Evolutionary conservation across 148 eudicot genomes (phyloP), one percentile per base, ranked within the genome.

Genomic region (Fagopyrum tataricum): DNA sequence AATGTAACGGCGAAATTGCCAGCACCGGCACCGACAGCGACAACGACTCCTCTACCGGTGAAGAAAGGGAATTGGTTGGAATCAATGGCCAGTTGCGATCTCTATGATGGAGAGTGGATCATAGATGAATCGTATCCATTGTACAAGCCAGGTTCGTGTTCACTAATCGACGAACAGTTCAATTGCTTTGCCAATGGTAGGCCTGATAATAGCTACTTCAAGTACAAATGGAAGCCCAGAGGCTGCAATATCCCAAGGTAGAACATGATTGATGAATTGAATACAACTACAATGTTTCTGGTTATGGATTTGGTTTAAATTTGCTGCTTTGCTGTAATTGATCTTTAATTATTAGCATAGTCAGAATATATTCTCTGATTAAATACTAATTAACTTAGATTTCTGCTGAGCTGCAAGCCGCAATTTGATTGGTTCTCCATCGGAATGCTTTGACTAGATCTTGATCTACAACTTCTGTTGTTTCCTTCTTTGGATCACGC

Each of bases 71-170:
- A 86, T 71, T 64, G 86, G 87, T 53, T 85, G 21, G 75, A 78
- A 44, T 72, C 74, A 44, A 73, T 91, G 78, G 75, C 85, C 75
- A 83, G 74, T 67, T 91, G 97, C 76, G 84, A 89, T 83, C 56
- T 91, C 44, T 91, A 86, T 40, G 77, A 75, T 64, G 77, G 77
- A 4, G 72, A 49, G 10, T 75, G 77, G 77, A 72, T 75, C 47
- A 46, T 72, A 24, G 77, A 75, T n/a, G 77, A 75, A 15, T 75
- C 77, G 44, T 75, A 75, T 67, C 77, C 77, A 8, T 14, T 75
- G 26, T 75, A 75, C 68, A 64, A 64, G 43, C 77, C 77, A 12
- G 72, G 62, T 6, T 75, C 77, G 7, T 75, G 77, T 41, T 9
- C 20, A 17, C 59, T 75, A n/a, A 49, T 75, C 11, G 77, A 75